These are phyloP conservation scores for Stemphylium vesicarium DNA, from an alignment of 2,329 filamentous ascomycete species.

Conservation along the genomic window DNA sequence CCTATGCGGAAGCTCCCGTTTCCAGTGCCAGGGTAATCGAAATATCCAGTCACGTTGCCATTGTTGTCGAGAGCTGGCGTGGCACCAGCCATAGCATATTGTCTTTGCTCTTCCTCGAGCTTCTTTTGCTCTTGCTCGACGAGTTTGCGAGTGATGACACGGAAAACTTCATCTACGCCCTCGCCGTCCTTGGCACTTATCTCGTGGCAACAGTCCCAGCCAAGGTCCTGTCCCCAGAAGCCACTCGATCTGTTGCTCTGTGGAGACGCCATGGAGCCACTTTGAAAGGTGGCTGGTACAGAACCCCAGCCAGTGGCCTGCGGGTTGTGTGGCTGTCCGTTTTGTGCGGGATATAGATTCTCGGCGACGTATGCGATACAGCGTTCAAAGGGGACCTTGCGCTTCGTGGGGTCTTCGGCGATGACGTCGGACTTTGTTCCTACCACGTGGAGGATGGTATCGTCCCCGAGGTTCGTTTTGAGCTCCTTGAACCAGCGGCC, in stretches of 20 bases:
- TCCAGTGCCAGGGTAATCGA: slow-evolving; percentile 56
- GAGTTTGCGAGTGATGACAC: slow-evolving; percentile 84
- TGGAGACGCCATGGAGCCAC: slow-evolving; percentile 53
- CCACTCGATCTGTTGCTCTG: slow-evolving; percentile 66
- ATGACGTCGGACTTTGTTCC: slow-evolving; percentile 83
- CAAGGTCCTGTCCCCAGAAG: slow-evolving; percentile 90
- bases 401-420: slow-evolving; percentile 75
- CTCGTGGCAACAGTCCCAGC: slow-evolving; percentile 97
- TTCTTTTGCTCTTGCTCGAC: slow-evolving; percentile 72
- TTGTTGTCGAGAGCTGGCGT: slow-evolving; percentile 52
- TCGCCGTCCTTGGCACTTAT: slow-evolving; percentile 93
- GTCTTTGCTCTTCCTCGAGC: slow-evolving; percentile 57
- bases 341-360: slow-evolving; percentile 77
- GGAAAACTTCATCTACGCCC: slow-evolving; percentile 95
- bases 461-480: slow-evolving; percentile 74
- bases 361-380: slow-evolving; percentile 96
- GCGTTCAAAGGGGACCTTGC: slow-evolving; percentile 90
- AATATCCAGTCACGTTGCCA: slow-evolving; percentile 52
- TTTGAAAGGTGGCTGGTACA: slow-evolving; percentile 47
- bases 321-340: slow-evolving; percentile 23
- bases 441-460: slow-evolving; percentile 90
- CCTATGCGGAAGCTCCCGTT: slow-evolving; percentile 67
- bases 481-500: slow-evolving; percentile 88
- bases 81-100: slow-evolving; percentile 51
- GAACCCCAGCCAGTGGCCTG: slow-evolving; percentile 35